A percentile compares a stretch with the other conserved stretches of the same genome.
Evolutionary conservation across 192 early-diverging fungal genomes (phyloP).

Genomic region (Dispira simplex): DNA sequence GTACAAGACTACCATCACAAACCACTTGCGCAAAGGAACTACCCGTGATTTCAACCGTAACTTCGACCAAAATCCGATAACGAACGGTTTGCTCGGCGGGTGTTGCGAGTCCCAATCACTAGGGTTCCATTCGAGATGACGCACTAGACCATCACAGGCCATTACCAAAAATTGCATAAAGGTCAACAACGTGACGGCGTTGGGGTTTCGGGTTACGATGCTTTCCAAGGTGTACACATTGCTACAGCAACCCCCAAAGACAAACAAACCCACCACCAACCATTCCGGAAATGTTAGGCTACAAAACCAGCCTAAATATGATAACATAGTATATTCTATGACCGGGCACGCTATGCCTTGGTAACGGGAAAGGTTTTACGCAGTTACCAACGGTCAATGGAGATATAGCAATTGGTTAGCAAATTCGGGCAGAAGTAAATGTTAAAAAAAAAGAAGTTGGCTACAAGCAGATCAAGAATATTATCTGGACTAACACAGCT

Average conservation of each 20-base stretch:
- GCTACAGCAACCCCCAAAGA: conserved; percentile 83
- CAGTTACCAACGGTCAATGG: no score
- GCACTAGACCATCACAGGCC: conserved; percentile 44
- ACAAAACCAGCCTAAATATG: not conserved
- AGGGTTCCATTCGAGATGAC: conserved; percentile 36
- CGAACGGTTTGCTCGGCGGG: not conserved
- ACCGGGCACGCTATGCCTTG: no score
- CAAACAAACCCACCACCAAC: conserved; percentile 43
- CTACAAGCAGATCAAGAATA: no score
- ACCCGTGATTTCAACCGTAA: conserved; percentile 33
- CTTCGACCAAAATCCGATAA: conserved; percentile 15
- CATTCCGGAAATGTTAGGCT: conserved; percentile 21
- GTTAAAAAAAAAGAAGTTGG: no score
- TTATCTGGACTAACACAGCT: no score
- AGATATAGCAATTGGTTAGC: no score
- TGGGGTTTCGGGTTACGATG: conserved; percentile 39
- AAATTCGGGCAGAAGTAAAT: no score
- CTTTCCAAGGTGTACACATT: conserved; percentile 75
- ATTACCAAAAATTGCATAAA: conserved; percentile 71
- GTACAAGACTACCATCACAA: conserved; percentile 60
- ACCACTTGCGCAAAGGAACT: conserved; percentile 60
- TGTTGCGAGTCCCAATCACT: not conserved
- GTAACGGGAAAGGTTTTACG: no score
- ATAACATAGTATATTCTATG: no score
- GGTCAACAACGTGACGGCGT: conserved; percentile 64